Conservation (phyloP, 2,329 filamentous ascomycete species). For the Geosmithia putterillii region DNA sequence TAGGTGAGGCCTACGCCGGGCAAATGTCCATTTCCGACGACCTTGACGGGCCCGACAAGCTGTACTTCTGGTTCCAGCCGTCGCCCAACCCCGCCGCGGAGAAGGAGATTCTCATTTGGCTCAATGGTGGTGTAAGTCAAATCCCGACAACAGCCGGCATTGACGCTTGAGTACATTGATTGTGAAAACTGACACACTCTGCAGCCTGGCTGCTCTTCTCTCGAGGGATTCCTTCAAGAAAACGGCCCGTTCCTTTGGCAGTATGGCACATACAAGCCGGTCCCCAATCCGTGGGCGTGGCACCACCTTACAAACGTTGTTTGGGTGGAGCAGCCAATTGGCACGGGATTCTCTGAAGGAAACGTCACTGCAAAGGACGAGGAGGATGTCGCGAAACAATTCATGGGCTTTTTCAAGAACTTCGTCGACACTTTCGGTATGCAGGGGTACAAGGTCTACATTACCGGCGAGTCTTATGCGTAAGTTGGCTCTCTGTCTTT, state of each 20-base stretch:
- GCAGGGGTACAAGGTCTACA: conserved; percentile 56
- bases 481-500: neutral
- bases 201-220: neutral
- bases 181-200: neutral
- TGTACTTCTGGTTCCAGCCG: conserved; percentile 60
- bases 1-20: conserved; percentile 55
- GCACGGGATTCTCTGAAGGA: conserved; percentile 58
- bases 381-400: conserved; percentile 56
- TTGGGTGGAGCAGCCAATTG: conserved; percentile 59
- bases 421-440: conserved; percentile 61
- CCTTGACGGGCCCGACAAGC: conserved; percentile 29
- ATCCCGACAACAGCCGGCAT: too few relatives aligned
- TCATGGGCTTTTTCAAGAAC: conserved; percentile 69
- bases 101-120: conserved; percentile 51
- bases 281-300: conserved; percentile 61
- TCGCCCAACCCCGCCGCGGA: conserved; percentile 33
- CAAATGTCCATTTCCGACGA: conserved; percentile 38
- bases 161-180: neutral
- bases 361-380: conserved; percentile 51
- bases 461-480: conserved; percentile 55
- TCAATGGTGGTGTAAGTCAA: conserved; percentile 36
- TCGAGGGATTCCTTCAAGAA: conserved; percentile 54
- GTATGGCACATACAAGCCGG: conserved; percentile 53
- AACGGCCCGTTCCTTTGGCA: conserved; percentile 66
- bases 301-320: conserved; percentile 61